Evolutionary conservation across 306 rosid genomes (phyloP), one percentile per base, ranked within the genome.

Genomic region (Acacia confusa): DNA sequence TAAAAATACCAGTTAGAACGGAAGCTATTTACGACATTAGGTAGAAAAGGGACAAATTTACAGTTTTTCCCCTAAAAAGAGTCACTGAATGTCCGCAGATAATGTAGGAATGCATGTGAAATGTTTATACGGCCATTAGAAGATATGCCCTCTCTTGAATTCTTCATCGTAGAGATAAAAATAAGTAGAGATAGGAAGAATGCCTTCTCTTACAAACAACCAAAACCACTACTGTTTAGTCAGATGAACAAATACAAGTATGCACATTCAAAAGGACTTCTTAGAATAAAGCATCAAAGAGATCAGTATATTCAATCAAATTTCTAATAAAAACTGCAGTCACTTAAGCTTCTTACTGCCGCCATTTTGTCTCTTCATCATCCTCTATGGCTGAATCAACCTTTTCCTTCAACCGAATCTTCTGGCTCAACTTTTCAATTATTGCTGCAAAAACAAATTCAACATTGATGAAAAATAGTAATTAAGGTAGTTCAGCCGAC

Each of bases 321-420:
- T 67, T 24, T 34, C 45, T 1, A 60, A 60, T n/a, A 68, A 71
- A 22, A 36, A 58, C 24, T 20, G 15, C 34, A 17, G 43, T 63
- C 63, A 63, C 63, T 68, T 80, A 32, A 78, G 77, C 44, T 74
- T 52, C 72, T 53, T 92, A 93, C 99, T 86, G 64, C 65, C 99
- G 90, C 99, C 98, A 96, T 82, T 88, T 89, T 61, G 88, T 89
- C 91, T 96, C 99, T 85, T 93, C 99, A 30, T 92, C 93, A 10
- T 92, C 92, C 73, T 84, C 92, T 1, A 82, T 64, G 66, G 88
- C 74, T 57, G 91, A 30, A 52, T 55, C 64, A 16, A 61, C 82
- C 69, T 47, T 82, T 79, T 79, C 81, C 84, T 85, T 87, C 0
- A 87, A 85, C 76, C 68, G 70, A 78, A 93, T 68, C 91, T 82